Percentiles rank a stretch among this genome's conserved stretches.
These are phyloP conservation scores for Cystobasidium pallidum DNA, from an alignment of 1,284 basidiomycete species.

Conservation along the genomic window DNA sequence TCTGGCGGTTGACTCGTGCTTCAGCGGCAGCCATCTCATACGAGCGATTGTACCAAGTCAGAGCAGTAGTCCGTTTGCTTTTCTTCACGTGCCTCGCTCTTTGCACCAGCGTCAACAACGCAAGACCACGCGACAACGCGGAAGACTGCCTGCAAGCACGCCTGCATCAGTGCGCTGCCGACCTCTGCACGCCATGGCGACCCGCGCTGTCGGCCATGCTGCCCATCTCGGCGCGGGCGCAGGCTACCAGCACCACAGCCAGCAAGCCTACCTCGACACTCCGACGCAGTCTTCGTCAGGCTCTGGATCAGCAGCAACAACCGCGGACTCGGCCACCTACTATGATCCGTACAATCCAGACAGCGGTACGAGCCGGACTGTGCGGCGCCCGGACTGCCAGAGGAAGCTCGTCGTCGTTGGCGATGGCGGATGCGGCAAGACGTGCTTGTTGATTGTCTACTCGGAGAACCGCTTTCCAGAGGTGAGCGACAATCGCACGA, in stretches of 20 bases:
- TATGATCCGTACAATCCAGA: conserved; percentile 33
- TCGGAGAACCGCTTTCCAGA: conserved; percentile 92
- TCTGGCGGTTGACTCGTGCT: too few relatives aligned
- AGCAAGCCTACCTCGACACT: conserved; percentile 22
- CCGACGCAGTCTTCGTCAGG: conserved; percentile 32
- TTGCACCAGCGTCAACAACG: conserved; percentile 1
- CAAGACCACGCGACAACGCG: conserved; percentile 22
- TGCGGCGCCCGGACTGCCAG: conserved; percentile 46
- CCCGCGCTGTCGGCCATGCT: neutral
- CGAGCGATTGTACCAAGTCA: neutral
- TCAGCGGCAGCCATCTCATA: neutral
- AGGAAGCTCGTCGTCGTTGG: conserved; percentile 75
- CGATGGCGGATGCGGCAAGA: conserved; percentile 68
- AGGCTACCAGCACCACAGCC: neutral
- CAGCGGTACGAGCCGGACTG: conserved; percentile 14
- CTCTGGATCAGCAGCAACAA: conserved; percentile 6
- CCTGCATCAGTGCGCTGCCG: neutral
- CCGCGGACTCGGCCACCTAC: conserved; percentile 13
- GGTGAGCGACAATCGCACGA: conserved; percentile 59
- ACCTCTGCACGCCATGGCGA: conserved; percentile 13
- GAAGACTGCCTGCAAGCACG: neutral
- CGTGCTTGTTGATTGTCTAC: conserved; percentile 81
- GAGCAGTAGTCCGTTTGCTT: neutral
- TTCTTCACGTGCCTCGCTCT: conserved; percentile 4
- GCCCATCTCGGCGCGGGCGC: neutral